Evolutionary conservation across 192 early-diverging fungal species (phyloP).

Genomic region (Mortierella antarctica): DNA sequence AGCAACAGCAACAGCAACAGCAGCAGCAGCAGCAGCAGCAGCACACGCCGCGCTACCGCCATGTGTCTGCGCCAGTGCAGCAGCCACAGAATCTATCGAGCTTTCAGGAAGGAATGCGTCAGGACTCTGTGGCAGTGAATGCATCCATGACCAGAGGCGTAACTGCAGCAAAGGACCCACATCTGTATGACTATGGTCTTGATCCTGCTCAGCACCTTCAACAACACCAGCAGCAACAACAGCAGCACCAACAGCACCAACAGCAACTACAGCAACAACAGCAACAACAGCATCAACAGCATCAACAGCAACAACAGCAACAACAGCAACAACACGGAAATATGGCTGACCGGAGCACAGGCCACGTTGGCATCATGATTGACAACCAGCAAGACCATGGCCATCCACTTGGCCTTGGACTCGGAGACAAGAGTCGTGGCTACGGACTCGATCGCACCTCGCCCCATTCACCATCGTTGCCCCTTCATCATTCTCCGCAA

Average conservation of each 20-base stretch:
- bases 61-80: slow-evolving; percentile 42
- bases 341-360: slow-evolving; percentile 22
- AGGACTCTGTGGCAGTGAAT: slow-evolving; percentile 32
- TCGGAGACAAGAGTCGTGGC: not conserved
- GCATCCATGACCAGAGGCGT: not conserved
- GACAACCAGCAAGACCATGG: slow-evolving; percentile 28
- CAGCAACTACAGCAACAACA: not conserved
- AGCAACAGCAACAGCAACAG: slow-evolving; percentile 13
- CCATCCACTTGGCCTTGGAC: slow-evolving; percentile 8
- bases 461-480: slow-evolving; percentile 1
- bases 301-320: not conserved
- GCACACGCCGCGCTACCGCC: slow-evolving; percentile 32
- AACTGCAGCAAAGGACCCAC: not conserved
- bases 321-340: slow-evolving; percentile 4
- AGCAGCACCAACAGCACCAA: not conserved
- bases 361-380: slow-evolving; percentile 47
- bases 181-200: slow-evolving; percentile 2
- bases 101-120: slow-evolving; percentile 46
- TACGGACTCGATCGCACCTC: not conserved
- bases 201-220: not conserved
- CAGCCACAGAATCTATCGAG: slow-evolving; percentile 42
- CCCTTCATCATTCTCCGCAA: not conserved
- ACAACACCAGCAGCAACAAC: not conserved
- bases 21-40: slow-evolving; percentile 24
- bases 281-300: not conserved